Evolutionary conservation across 768 basidiomycete genomes (phyloP), one percentile per base, ranked within the genome.

Genomic region (Lentinula boryana): DNA sequence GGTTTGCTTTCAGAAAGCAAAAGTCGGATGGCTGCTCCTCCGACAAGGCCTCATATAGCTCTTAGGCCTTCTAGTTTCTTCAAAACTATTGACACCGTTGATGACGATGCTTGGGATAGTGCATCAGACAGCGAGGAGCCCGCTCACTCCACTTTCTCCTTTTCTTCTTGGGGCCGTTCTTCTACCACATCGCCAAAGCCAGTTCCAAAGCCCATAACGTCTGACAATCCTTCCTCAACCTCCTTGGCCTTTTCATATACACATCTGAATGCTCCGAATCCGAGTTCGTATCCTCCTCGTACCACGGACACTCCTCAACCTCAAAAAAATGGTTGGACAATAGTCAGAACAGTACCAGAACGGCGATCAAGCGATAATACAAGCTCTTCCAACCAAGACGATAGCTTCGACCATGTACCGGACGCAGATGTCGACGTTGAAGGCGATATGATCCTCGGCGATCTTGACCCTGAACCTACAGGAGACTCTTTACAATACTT

Each of bases 51-150:
- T 49, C 88, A 90, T 74, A 82, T 87, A 63, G 87, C 81, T 46
- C 75, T 90, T 46, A 80, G 83, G 62, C 76, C 86, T 5, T 78
- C 79, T 60, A 80, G 63, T 56, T 78, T 74, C 65, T 81, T 73
- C 60, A 71, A 73, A 54, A 62, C 66, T 18, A 68, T 76, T 38
- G 88, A 91, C 57, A 88, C 89, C 87, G 88, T 76, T n/a, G 90
- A 91, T 70, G 91, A 93, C 68, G 91, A 93, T 70, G 89, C 84
- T 50, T 93, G 91, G 91, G 91, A 93, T 74, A 88, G 86, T 66
- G 79, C 82, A 56, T 92, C 90, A 16, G 91, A 93, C 74, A 86
- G 85, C 50, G 89, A 90, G 72, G 86, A 83, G 58, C 83, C 82
- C 60, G 81, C 78, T 65, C 82, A 79, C 61, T 79, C 80, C n/a